phyloP scores from a whole-genome alignment of 176 grass and related monocot genomes.

The Carex kokanica region DNA sequence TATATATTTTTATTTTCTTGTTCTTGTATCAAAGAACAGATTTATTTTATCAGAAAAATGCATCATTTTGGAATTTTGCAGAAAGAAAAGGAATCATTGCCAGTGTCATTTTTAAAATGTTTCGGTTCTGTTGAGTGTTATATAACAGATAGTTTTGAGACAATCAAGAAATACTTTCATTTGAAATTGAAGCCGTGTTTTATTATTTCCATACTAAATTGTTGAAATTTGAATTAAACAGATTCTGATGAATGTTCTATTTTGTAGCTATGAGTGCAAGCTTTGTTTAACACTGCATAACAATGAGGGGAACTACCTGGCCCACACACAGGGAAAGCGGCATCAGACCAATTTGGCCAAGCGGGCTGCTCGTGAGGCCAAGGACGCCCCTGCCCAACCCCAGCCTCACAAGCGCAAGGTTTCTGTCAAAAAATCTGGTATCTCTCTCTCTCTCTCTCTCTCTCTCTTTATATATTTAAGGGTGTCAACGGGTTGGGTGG shows the following conservation, averaged over 20 bases:
- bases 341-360: slow-evolving; percentile 98
- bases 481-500: too few species aligned
- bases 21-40: neutral
- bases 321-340: slow-evolving; percentile 94
- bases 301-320: slow-evolving; percentile 98
- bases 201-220: neutral
- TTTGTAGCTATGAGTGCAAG: slow-evolving; percentile 82
- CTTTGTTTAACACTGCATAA: slow-evolving; percentile 93
- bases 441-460: neutral
- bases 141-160: neutral
- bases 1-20: neutral
- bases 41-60: neutral
- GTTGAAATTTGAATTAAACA: neutral
- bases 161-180: neutral
- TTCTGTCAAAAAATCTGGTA: slow-evolving; percentile 76
- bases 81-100: neutral
- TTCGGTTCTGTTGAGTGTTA: neutral
- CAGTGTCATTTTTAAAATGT: neutral
- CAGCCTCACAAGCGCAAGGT: slow-evolving; percentile 96
- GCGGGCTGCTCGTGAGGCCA: slow-evolving; percentile 83
- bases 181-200: neutral
- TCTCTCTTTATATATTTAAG: neutral
- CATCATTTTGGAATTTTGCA: neutral
- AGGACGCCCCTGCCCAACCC: slow-evolving; percentile 85
- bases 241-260: neutral